Evolutionary conservation across 805 yeast genomes (phyloP).

Genomic region (Brettanomyces anomalus): DNA sequence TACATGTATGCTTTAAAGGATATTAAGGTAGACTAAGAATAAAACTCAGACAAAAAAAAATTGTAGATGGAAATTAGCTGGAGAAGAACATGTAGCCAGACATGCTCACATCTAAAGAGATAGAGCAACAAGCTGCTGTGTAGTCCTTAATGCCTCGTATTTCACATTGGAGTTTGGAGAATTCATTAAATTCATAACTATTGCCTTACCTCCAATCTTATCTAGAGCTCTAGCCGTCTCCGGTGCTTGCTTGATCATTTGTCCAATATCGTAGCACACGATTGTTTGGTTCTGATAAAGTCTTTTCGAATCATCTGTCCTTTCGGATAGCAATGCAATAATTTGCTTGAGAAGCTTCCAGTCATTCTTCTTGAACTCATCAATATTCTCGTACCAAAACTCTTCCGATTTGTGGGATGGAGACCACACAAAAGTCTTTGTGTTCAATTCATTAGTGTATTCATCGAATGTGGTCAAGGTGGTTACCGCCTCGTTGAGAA

Average conservation of each 20-base stretch:
- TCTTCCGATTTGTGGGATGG: conserved; percentile 87
- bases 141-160: conserved; percentile 90
- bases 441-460: conserved; percentile 73
- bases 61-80: too few species aligned
- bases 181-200: conserved; percentile 77
- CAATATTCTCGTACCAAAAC: conserved; percentile 83
- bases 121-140: conserved; percentile 88
- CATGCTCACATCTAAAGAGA: conserved; percentile 20
- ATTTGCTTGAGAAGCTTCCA: conserved; percentile 65
- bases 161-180: conserved; percentile 79
- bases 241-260: conserved; percentile 51
- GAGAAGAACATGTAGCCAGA: neutral
- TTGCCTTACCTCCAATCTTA: conserved; percentile 57
- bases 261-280: conserved; percentile 58
- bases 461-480: conserved; percentile 89
- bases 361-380: conserved; percentile 65
- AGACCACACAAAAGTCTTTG: conserved; percentile 73
- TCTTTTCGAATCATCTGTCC: conserved; percentile 18
- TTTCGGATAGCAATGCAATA: conserved; percentile 37
- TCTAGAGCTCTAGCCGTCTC: conserved; percentile 48
- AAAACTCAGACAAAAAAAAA: too few species aligned
- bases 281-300: conserved; percentile 39
- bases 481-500: conserved; percentile 64
- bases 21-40: too few species aligned
- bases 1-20: too few species aligned